phyloP scores from a whole-genome alignment of 345 rosid genomes.

The Salix viminalis region DNA sequence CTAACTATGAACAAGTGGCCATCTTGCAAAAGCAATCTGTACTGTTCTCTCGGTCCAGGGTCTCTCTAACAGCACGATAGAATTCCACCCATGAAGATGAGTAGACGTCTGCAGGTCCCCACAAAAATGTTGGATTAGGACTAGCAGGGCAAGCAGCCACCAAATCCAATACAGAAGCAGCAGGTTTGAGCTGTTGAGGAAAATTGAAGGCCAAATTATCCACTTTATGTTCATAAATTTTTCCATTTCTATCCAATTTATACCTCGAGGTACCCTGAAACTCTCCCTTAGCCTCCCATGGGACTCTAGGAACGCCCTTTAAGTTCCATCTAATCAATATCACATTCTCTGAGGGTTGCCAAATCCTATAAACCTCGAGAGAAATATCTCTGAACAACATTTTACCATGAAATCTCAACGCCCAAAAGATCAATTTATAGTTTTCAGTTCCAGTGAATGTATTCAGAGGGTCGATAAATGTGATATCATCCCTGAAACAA shows the following conservation, averaged over 20 bases:
- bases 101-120: constrained; percentile 48
- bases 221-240: constrained; percentile 83
- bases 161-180: constrained; percentile 74
- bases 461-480: constrained; percentile 72
- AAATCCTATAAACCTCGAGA: constrained; percentile 69
- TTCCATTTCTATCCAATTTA: constrained; percentile 80
- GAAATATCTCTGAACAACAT: constrained; percentile 75
- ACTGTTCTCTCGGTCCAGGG: constrained; percentile 46
- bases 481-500: constrained; percentile 70
- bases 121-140: constrained; percentile 80
- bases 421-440: constrained; percentile 86
- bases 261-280: constrained; percentile 90
- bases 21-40: constrained; percentile 36
- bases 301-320: constrained; percentile 84
- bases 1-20: constrained; percentile 52
- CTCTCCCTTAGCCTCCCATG: constrained; percentile 94
- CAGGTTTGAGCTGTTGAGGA: constrained; percentile 67
- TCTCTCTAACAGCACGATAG: constrained; percentile 55
- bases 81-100: constrained; percentile 73
- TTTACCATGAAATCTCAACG: constrained; percentile 82
- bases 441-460: constrained; percentile 75
- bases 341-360: constrained; percentile 97
- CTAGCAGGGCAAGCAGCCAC: constrained; percentile 76
- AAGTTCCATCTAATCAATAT: constrained; percentile 89
- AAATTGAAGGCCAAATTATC: constrained; percentile 90